Percentiles rank a stretch among this genome's conserved stretches.
These are phyloP conservation scores for Fraxinus excelsior DNA, from an alignment of 257 asterid species.

Conservation along the genomic window DNA sequence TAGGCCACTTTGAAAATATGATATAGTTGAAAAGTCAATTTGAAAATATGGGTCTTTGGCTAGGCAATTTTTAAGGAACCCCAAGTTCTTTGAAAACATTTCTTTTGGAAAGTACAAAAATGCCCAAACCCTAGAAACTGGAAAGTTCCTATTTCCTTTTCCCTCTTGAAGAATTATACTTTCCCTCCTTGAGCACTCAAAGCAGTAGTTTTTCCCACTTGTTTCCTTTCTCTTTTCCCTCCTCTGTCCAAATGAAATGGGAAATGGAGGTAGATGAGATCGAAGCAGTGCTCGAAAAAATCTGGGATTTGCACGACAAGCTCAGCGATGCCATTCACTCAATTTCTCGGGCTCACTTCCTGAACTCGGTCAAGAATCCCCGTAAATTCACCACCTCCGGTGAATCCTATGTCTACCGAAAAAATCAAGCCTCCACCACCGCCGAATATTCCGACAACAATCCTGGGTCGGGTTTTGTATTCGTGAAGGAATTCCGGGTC, in stretches of 20 bases:
- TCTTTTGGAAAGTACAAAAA: too few species aligned
- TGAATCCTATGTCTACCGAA: conserved; percentile 39
- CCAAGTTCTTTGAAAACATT: too few species aligned
- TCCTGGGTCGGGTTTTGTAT: conserved; percentile 61
- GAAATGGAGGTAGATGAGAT: conserved; percentile 86
- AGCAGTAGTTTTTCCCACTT: background rate
- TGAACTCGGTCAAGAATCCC: conserved; percentile 65
- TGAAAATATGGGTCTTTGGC: too few species aligned
- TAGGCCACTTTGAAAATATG: too few species aligned
- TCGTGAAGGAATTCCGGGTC: conserved; percentile 64
- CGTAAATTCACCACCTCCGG: conserved; percentile 26
- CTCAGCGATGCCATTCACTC: conserved; percentile 96
- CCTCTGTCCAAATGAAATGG: conserved; percentile 61
- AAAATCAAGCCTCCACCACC: conserved; percentile 30
- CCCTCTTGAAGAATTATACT: conserved; percentile 25
- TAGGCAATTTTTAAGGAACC: too few species aligned
- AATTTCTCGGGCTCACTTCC: conserved; percentile 78
- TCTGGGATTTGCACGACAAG: conserved; percentile 96
- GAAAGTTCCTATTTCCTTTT: background rate
- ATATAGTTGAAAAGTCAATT: too few species aligned
- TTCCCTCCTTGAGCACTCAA: conserved; percentile 30
- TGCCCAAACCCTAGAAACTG: conserved; percentile 29
- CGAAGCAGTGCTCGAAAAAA: conserved; percentile 82
- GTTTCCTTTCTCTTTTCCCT: background rate
- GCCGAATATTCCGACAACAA: conserved; percentile 39